Evolutionary conservation across 2,329 filamentous ascomycete species (phyloP), one percentile per base, ranked within the genome.

Genomic region (Penicillium sp.): DNA sequence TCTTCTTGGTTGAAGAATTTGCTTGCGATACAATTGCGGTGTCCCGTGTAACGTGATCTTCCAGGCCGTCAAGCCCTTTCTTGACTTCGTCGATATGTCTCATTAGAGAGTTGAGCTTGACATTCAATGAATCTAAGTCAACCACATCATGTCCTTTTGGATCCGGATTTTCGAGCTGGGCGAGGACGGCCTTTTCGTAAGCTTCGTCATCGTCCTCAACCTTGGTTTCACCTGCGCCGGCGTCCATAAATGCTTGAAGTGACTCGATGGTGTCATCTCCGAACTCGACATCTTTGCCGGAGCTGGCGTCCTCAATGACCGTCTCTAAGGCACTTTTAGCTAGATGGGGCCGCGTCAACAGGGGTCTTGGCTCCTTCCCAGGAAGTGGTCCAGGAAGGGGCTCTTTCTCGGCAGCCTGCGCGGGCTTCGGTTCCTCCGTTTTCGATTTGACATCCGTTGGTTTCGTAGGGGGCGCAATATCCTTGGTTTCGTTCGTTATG

Each of bases 201-300:
- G 66, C 66, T 15, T 61, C 67, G 47, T 71, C 68, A 4, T 70
- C 66, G 54, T 71, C 62, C 42, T 69, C 67, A 4, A 59, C 55
- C 41, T 71, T 70, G 4, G 64, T 27, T 27, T 63, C 64, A 25
- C 54, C 60, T 18, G 65, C 59, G 3, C 46, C 46, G 12, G 69
- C 68, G 9, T 75, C 65, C 39, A 79, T 63, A 25, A 79, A 64
- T 15, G 72, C 68, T 50, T 77, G 70, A 18, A 79, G 70, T 18
- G 75, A 78, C 49, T 77, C 73, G 40, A 79, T 70, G 2, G 77
- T 79, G 56, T 75, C 74, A 53, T 78, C 76, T 13, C 76, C 74
- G 6, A 77, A 58, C 13, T 69, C 67, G 18, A 77, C 62, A 21
- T 75, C 70, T 31, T 71, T 72, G 47, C 74, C 66, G 2, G 71